A percentile compares a stretch with the other conserved stretches of the same genome.
These are phyloP conservation scores for Hanseniaspora osmophila DNA, from an alignment of 805 yeast genomes.

Conservation along the genomic window DNA sequence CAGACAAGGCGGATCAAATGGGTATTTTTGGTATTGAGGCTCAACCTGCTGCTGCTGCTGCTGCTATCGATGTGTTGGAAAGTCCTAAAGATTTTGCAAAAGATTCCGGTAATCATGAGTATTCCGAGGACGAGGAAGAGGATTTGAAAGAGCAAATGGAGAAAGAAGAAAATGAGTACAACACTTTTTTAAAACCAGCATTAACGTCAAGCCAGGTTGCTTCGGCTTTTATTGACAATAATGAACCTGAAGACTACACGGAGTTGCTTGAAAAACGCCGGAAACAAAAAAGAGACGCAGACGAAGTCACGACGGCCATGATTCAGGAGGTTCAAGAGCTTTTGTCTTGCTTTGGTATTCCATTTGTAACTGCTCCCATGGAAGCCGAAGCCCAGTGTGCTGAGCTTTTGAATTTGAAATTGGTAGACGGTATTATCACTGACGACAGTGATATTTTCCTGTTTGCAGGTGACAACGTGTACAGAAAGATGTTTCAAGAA, in stretches of 20 bases:
- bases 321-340: conserved; percentile 81
- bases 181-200: conserved; percentile 37
- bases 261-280: conserved; percentile 43
- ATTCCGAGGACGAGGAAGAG: conserved; percentile 67
- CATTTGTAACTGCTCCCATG: conserved; percentile 91
- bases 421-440: conserved; percentile 91
- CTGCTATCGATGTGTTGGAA: neutral
- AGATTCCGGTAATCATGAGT: conserved; percentile 28
- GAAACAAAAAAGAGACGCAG: conserved; percentile 75
- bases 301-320: conserved; percentile 80
- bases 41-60: neutral
- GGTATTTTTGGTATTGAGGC: neutral
- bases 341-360: conserved; percentile 78
- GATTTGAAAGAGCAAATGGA: conserved; percentile 45
- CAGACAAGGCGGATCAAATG: neutral
- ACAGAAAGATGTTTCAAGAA: conserved; percentile 89
- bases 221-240: conserved; percentile 25
- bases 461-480: conserved; percentile 75
- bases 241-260: conserved; percentile 25
- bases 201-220: conserved; percentile 13
- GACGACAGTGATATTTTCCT: conserved; percentile 95
- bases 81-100: neutral
- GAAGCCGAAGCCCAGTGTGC: conserved; percentile 99
- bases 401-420: conserved; percentile 43
- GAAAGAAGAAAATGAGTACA: conserved; percentile 63